These are phyloP conservation scores for Microthyrium microscopicum DNA, from an alignment of 2,329 filamentous ascomycete genomes.

Conservation along the genomic window DNA sequence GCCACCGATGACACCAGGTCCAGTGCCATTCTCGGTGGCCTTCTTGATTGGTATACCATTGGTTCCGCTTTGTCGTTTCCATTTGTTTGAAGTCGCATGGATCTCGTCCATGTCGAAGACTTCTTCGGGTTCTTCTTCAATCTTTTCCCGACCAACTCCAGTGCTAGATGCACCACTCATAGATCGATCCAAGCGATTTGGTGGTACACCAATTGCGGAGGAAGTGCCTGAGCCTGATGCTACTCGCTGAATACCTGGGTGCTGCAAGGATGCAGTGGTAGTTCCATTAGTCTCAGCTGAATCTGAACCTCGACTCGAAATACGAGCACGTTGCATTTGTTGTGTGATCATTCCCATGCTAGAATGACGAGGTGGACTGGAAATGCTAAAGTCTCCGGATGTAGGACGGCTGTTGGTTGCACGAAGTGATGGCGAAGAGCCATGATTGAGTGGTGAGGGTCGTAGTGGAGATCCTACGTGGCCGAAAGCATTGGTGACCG, in stretches of 20 bases:
- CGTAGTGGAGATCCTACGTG: conserved; percentile 51
- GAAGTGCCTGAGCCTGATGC: conserved; percentile 18
- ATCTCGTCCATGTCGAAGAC: conserved; percentile 26
- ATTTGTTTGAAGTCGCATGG: too few relatives aligned
- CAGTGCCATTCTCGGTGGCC: too few relatives aligned
- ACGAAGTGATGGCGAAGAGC: conserved; percentile 32
- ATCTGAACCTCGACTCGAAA: conserved; percentile 20
- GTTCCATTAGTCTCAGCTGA: conserved; percentile 15
- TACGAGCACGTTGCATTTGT: conserved; percentile 31
- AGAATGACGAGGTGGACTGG: conserved; percentile 38
- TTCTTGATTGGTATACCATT: too few relatives aligned
- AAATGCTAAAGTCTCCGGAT: conserved; percentile 32
- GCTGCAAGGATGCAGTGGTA: conserved; percentile 18
- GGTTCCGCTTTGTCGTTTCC: too few relatives aligned
- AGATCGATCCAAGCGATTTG: conserved; percentile 18
- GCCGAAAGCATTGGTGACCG: conserved; percentile 32
- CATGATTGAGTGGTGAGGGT: conserved; percentile 37
- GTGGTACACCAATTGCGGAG: conserved; percentile 13
- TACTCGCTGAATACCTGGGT: conserved; percentile 50
- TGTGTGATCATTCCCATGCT: conserved; percentile 47
- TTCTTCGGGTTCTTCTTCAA: conserved; percentile 26
- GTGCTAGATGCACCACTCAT: conserved; percentile 21
- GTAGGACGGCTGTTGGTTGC: conserved; percentile 21
- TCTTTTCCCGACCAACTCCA: conserved; percentile 23
- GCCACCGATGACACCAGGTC: too few relatives aligned